Evolutionary conservation across 2,329 filamentous ascomycete genomes (phyloP).

Genomic region (Botrytis medusae): DNA sequence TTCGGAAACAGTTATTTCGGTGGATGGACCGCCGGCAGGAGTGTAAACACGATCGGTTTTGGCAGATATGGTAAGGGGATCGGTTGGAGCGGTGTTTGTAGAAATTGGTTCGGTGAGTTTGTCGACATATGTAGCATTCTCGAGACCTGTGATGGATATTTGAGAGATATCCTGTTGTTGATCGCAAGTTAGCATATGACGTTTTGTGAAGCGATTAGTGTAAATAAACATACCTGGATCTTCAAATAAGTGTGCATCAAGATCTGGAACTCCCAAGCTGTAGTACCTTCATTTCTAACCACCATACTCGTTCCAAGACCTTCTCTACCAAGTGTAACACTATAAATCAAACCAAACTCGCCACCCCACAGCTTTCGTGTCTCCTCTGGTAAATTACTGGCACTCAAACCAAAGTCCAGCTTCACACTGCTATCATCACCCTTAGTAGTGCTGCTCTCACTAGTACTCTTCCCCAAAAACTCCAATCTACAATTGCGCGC

Average conservation of each 20-base stretch:
- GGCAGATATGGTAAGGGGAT: slow-evolving; percentile 63
- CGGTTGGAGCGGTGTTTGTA: slow-evolving; percentile 63
- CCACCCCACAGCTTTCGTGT: slow-evolving; percentile 76
- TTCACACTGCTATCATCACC: slow-evolving; percentile 71
- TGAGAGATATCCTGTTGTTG: slow-evolving; percentile 70
- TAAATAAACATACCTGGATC: slow-evolving; percentile 61
- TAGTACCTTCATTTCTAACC: slow-evolving; percentile 79
- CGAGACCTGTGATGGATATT: slow-evolving; percentile 72
- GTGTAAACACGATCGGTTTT: slow-evolving; percentile 91
- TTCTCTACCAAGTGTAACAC: slow-evolving; percentile 76
- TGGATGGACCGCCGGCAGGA: slow-evolving; percentile 59
- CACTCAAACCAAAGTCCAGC: slow-evolving; percentile 90
- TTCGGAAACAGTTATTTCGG: slow-evolving; percentile 60
- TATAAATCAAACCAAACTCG: slow-evolving; percentile 89
- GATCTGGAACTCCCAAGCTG: slow-evolving; percentile 86
- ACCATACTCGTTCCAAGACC: slow-evolving; percentile 78
- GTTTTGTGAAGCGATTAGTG: not conserved
- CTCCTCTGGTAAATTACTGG: slow-evolving; percentile 66
- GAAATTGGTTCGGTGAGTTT: slow-evolving; percentile 65
- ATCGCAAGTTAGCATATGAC: slow-evolving; percentile 23
- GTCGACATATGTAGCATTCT: slow-evolving; percentile 75
- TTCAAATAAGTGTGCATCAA: slow-evolving; percentile 89
- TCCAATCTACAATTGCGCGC: slow-evolving; percentile 90
- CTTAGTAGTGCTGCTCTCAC: slow-evolving; percentile 37
- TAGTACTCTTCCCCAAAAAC: slow-evolving; percentile 86